Percentiles rank a stretch among this genome's conserved stretches.
Evolutionary conservation across 2,329 filamentous ascomycete species (phyloP).

Genomic region (Elsinoe batatas): DNA sequence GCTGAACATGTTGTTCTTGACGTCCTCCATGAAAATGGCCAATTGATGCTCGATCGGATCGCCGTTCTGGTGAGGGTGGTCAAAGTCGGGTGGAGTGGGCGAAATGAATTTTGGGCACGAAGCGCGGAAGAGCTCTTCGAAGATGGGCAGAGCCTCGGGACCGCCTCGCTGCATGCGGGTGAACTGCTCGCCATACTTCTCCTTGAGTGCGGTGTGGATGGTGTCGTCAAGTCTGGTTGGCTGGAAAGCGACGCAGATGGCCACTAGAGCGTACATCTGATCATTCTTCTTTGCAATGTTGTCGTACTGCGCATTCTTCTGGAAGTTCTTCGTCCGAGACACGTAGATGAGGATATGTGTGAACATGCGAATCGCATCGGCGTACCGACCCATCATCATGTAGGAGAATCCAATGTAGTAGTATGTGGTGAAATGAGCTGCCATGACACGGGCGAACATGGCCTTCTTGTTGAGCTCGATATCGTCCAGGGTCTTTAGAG

Average conservation of each 20-base stretch:
- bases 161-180: conserved; percentile 93
- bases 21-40: conserved; percentile 97
- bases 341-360: conserved; percentile 99
- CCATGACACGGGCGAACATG: conserved; percentile 99
- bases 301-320: conserved; percentile 97
- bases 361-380: conserved; percentile 99
- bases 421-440: conserved; percentile 98
- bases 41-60: conserved; percentile 97
- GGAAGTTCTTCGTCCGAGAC: conserved; percentile 98
- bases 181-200: conserved; percentile 99
- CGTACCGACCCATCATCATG: conserved; percentile 99
- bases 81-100: conserved; percentile 92
- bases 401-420: conserved; percentile 99
- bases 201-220: conserved; percentile 92
- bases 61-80: conserved; percentile 89
- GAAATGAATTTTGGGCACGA: conserved; percentile 99
- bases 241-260: conserved; percentile 97
- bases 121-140: conserved; percentile 93
- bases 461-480: conserved; percentile 99
- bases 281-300: conserved; percentile 99
- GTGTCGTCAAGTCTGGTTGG: conserved; percentile 96
- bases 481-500: conserved; percentile 96
- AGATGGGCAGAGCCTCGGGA: conserved; percentile 87
- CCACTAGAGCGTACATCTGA: conserved; percentile 98
- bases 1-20: conserved; percentile 98